Evolutionary conservation across 1,284 basidiomycete genomes (phyloP), one percentile per base, ranked within the genome.

Genomic region (Malassezia slooffiae): DNA sequence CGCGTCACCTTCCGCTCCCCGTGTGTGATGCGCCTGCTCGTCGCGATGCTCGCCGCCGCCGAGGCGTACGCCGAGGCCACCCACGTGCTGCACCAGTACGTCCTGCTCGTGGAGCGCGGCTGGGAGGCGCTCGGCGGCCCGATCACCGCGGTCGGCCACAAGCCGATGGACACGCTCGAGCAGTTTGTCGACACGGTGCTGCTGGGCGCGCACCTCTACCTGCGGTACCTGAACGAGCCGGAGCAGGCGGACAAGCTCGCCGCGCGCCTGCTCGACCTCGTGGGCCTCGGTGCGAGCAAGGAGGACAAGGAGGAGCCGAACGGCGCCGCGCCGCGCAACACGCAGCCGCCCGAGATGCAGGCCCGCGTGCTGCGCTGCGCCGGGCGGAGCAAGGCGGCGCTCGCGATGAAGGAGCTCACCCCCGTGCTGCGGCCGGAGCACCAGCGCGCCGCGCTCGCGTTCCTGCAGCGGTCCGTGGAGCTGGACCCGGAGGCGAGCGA

Each of bases 371-470:
- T 38, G 32, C 38, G 47, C 21, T 34, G 24, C 24, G 24, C 24
- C 7, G 24, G 24, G 24, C 24, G 24, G 7, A 26, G 24, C 24
- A 26, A 26, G 12, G 24, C 24, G 24, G 12, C 12, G 24, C 7
- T 12, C 12, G 24, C 24, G 24, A 26, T 26, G 27, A 24, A 26
- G 13, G n/a, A 6, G 24, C 12, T 7, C 24, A 12, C 12, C 7
- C 24, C 7, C 24, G 24, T 13, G 32, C 28, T 3, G 45, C 33
- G 6, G 5, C 73, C 79, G 0, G 65, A 59, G 19, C 79, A 76
- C 21, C 77, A 90, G 38, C 65, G 74, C 0, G 70, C 50, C 24
- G 79, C 84, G 0, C 76, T 83, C 49, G 67, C 73, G 0, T 75
- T 78, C 28, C 77, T 86, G 28, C 67, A 73, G 4, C 64, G 70